Percentiles rank a stretch among this genome's conserved stretches.
Evolutionary conservation across 345 rosid species (phyloP).

Genomic region (Noccaea bulbosa): DNA sequence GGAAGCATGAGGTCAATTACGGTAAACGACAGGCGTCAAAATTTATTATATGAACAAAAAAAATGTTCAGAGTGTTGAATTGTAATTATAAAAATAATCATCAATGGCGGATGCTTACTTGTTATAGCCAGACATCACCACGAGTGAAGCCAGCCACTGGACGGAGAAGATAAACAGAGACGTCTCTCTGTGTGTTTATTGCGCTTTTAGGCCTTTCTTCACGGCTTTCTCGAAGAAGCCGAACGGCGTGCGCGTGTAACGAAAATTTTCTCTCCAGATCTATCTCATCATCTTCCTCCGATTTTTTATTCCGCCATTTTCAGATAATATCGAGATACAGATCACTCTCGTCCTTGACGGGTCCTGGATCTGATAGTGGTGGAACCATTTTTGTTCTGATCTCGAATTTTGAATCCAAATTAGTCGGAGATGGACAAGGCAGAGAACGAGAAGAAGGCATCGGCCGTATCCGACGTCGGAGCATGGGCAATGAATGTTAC

Average conservation of each 20-base stretch:
- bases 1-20: constrained; percentile 31
- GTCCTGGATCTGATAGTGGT: constrained; percentile 24
- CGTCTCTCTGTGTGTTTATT: background rate
- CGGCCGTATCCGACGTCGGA: constrained; percentile 80
- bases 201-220: constrained; percentile 17
- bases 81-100: constrained; percentile 9
- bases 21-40: constrained; percentile 36
- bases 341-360: background rate
- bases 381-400: background rate
- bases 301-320: constrained; percentile 15
- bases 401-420: background rate
- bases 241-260: constrained; percentile 29
- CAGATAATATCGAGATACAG: background rate
- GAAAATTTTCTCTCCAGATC: background rate
- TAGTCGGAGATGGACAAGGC: constrained; percentile 33
- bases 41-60: background rate
- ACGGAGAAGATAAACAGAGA: constrained; percentile 24
- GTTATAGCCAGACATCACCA: constrained; percentile 31
- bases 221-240: constrained; percentile 8
- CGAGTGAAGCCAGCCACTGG: constrained; percentile 30
- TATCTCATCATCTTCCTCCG: constrained; percentile 16
- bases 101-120: constrained; percentile 41
- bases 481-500: constrained; percentile 96
- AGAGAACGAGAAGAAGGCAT: constrained; percentile 45
- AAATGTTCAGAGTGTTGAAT: background rate